Base-by-base conservation (phyloP, 2,329 filamentous ascomycete species). In the Proliferodiscus dingleyae region DNA sequence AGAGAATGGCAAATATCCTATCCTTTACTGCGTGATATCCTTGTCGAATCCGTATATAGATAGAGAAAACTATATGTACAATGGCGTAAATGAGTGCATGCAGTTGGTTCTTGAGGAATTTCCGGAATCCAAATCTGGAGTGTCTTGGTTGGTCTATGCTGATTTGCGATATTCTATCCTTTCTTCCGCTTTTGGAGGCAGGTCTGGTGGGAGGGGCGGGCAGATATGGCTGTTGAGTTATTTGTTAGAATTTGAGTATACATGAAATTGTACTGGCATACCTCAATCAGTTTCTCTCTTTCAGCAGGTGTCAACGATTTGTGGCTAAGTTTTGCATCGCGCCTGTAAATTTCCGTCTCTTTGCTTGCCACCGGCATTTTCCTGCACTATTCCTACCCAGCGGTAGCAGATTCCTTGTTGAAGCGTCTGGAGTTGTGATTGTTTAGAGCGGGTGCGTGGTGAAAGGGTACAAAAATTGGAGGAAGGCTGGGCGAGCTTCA, bases 21-120 rank as follows among this genome's bases (percentile, higher is more conserved):
- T 93, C 86, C 56, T 81, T 73, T 40, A 95, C 75, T 7, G 84
- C 79, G 64, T 91, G 85, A 69, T 89, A 93, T 45, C 81, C 80
- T 62, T 89, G 83, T 47, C 90, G 83, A 47, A 88, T 68, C 52
- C 89, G 85, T 55, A 96, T 84, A 65, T 93, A 94, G 54, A 97
- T 71, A 5, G 88, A 91, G 69, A 95, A 97, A 55, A 95, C 64
- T 51, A 85, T 77, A 61, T 95, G 89, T 55, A 91, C 72, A 46
- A 87, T 59, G 49, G 77, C 74, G 66, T 85, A 89, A 49, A 88
- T 64, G 32, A 88, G 64, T 43, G 81, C 64, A 66, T 89, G 77
- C 33, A 90, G 65, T 61, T 84, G 78, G 43, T 69, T 71, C 50
- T 71, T 72, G 34, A 88, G 57, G 59, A 87, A 80, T 45, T 74